These are phyloP conservation scores for Aspergillus tamarii DNA, from an alignment of 2,329 filamentous ascomycete genomes.

Conservation along the genomic window DNA sequence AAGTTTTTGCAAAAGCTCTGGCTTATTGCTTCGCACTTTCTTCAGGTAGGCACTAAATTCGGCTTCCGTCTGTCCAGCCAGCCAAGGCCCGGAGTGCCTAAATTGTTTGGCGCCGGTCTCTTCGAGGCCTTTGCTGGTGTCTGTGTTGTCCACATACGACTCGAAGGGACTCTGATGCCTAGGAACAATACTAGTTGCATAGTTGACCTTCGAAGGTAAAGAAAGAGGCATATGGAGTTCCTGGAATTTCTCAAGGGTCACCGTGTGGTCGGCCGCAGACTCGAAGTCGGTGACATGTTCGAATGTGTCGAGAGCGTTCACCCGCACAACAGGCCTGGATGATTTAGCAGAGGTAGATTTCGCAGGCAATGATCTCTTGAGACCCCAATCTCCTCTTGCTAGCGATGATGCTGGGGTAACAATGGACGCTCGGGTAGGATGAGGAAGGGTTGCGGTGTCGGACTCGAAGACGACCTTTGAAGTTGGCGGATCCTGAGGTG, in stretches of 20 bases:
- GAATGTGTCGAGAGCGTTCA: conserved; percentile 78
- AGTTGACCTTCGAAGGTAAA: conserved; percentile 44
- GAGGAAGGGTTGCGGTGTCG: conserved; percentile 71
- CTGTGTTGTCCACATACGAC: conserved; percentile 48
- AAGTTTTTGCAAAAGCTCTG: conserved; percentile 41
- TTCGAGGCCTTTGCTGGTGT: conserved; percentile 35
- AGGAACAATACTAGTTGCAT: conserved; percentile 31
- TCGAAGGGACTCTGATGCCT: conserved; percentile 47
- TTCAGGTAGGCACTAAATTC: conserved; percentile 59
- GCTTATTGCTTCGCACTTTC: conserved; percentile 46
- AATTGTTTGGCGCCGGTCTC: conserved; percentile 50
- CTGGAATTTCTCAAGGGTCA: conserved; percentile 83
- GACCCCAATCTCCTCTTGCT: conserved; percentile 82
- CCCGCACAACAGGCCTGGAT: conserved; percentile 71
- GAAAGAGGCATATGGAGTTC: conserved; percentile 76
- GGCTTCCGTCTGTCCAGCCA: conserved; percentile 58
- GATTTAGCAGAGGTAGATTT: conserved; percentile 73
- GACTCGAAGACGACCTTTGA: conserved; percentile 58
- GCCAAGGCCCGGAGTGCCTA: conserved; percentile 63
- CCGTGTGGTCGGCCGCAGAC: conserved; percentile 77
- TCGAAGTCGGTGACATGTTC: conserved; percentile 90
- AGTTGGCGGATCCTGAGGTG: conserved; percentile 57
- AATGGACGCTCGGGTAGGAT: conserved; percentile 83
- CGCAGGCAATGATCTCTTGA: conserved; percentile 81
- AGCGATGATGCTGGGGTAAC: conserved; percentile 74